Percentiles rank a stretch among this genome's conserved stretches.
phyloP scores from a whole-genome alignment of 169 alveolate genomes.

The Plasmodium ovale region DNA sequence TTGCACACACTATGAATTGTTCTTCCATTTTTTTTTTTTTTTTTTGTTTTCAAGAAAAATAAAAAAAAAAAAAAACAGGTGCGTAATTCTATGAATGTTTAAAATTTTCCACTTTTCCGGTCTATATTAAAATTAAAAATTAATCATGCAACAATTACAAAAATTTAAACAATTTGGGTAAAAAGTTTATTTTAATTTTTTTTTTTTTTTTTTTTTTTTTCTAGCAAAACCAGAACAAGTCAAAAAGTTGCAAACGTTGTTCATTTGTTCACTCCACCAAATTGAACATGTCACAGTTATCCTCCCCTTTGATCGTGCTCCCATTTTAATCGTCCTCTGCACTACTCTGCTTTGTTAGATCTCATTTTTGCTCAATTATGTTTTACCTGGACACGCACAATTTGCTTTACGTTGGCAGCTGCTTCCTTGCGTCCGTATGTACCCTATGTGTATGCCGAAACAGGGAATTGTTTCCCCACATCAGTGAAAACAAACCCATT shows the following conservation, averaged over 20 bases:
- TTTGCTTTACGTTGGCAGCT: conserved; percentile 32
- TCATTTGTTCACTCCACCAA: background rate
- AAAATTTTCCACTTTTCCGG: conserved; percentile 6
- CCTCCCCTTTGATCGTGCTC: no score
- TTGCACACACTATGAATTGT: conserved; percentile 42
- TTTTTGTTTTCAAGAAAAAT: background rate
- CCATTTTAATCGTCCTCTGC: background rate
- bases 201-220: background rate
- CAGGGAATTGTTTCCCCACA: conserved; percentile 59
- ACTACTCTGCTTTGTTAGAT: background rate
- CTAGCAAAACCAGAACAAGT: background rate
- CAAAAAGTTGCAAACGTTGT: background rate
- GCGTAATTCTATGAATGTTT: conserved; percentile 2
- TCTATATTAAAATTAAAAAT: conserved; percentile 5
- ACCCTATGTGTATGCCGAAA: conserved; percentile 57
- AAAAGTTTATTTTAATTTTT: background rate
- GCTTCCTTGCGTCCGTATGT: conserved; percentile 66
- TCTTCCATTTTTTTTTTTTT: background rate
- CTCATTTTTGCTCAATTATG: conserved; percentile 24
- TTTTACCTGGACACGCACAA: conserved; percentile 45
- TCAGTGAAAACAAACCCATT: conserved; percentile 60
- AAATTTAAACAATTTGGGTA: background rate
- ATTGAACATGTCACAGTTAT: no score
- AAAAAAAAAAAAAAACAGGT: conserved; percentile 30
- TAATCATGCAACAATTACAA: background rate